These are phyloP conservation scores for Anthracocystis walkeri DNA, from an alignment of 1,284 basidiomycete species.

Conservation along the genomic window DNA sequence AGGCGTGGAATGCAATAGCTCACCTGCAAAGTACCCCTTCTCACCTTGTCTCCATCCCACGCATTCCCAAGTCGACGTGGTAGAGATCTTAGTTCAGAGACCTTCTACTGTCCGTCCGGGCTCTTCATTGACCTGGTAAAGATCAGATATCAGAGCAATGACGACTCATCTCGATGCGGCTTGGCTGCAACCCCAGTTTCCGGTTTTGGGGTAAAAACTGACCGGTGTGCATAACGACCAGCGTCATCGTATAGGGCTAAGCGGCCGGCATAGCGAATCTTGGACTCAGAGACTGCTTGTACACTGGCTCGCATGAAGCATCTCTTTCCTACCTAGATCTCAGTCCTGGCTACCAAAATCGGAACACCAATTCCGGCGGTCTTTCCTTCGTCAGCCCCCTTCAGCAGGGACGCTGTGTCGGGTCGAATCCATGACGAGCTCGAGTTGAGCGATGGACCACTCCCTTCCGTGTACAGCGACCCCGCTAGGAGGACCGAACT, in stretches of 20 bases:
- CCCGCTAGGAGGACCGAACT: neutral
- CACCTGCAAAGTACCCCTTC: slow-evolving; percentile 12
- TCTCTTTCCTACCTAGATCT: neutral
- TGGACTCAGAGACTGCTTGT: neutral
- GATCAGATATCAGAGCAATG: neutral
- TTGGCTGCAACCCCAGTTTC: neutral
- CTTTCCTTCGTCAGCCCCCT: neutral
- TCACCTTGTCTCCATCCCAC: neutral
- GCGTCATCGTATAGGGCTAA: neutral
- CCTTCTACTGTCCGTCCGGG: neutral
- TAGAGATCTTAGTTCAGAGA: slow-evolving; percentile 4
- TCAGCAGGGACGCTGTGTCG: neutral
- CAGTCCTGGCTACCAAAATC: slow-evolving; percentile 14
- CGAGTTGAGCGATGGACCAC: slow-evolving; percentile 12
- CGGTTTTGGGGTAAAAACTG: neutral
- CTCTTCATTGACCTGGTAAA: no score
- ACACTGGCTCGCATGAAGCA: slow-evolving; percentile 20
- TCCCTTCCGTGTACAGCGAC: no score
- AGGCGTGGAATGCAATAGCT: slow-evolving; percentile 36
- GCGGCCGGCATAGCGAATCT: neutral
- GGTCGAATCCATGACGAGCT: neutral
- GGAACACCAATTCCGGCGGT: slow-evolving; percentile 6
- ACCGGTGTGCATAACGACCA: neutral
- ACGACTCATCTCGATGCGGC: neutral
- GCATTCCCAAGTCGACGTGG: neutral